phyloP scores from a whole-genome alignment of 1,284 basidiomycete species.

The Puccinia hordei region DNA sequence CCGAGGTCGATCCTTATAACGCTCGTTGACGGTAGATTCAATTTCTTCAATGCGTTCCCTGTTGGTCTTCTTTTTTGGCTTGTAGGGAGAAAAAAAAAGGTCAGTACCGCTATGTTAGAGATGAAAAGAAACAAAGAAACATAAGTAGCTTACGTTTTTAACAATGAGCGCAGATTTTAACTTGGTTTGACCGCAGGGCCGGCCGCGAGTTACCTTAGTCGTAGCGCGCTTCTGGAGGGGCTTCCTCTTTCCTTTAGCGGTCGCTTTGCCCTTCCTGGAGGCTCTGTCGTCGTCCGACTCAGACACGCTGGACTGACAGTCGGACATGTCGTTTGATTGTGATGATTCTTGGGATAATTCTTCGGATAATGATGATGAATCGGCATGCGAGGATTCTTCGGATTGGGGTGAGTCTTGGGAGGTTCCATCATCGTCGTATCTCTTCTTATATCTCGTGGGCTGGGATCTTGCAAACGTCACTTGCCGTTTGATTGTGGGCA shows the following conservation, averaged over 20 bases:
- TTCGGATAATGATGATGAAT: too few species aligned
- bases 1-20: not conserved
- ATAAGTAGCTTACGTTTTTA: not conserved
- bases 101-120: not conserved
- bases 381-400: not conserved
- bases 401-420: not conserved
- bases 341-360: too few species aligned
- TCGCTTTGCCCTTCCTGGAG: not conserved
- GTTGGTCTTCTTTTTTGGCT: not conserved
- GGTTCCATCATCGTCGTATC: not conserved
- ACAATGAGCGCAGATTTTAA: not conserved
- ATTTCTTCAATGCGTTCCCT: not conserved
- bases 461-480: not conserved
- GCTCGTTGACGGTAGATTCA: not conserved
- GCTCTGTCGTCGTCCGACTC: not conserved
- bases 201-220: not conserved
- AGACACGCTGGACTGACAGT: not conserved
- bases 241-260: not conserved
- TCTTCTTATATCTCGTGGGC: slow-evolving; percentile 4
- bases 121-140: not conserved
- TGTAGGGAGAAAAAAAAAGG: not conserved
- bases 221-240: not conserved
- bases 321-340: not conserved
- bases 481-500: not conserved
- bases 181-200: too few species aligned